phyloP scores from a whole-genome alignment of 164 flowering plant genomes.

The Paratinospora sagittata region DNA sequence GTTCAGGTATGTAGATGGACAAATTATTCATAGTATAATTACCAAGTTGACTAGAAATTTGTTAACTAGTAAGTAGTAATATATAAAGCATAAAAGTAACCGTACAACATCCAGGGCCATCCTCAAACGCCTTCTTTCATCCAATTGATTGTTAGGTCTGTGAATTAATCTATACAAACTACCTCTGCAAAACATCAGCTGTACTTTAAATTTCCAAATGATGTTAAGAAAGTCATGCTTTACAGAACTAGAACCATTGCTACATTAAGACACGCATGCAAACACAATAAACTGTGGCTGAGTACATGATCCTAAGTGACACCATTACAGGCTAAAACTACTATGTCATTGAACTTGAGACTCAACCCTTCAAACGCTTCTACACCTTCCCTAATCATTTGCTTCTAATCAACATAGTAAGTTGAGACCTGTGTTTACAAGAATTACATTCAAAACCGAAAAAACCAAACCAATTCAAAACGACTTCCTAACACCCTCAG shows the following conservation, averaged over 20 bases:
- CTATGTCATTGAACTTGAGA: background rate
- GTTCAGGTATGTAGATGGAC: conserved; percentile 14
- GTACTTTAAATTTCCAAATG: conserved; percentile 20
- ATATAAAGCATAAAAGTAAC: conserved; percentile 12
- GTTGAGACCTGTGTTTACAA: background rate
- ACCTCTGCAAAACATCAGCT: conserved; percentile 55
- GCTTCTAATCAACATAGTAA: background rate
- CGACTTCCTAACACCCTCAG: background rate
- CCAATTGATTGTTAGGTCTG: conserved; percentile 82
- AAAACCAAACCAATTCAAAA: background rate
- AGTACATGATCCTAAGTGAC: no score
- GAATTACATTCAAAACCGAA: background rate
- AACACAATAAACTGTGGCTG: background rate
- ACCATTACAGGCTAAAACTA: no score
- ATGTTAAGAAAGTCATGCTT: conserved; percentile 1
- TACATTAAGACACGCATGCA: background rate
- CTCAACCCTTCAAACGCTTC: background rate
- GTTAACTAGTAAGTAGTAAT: background rate
- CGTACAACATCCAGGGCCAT: conserved; percentile 93
- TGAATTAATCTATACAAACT: conserved; percentile 87
- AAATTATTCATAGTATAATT: conserved; percentile 10
- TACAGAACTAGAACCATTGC: background rate
- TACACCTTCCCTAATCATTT: background rate
- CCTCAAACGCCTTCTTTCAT: conserved; percentile 73
- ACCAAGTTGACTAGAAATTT: conserved; percentile 8